These are phyloP conservation scores for Talaromyces atroroseus DNA, from an alignment of 2,329 filamentous ascomycete species.

Conservation along the genomic window DNA sequence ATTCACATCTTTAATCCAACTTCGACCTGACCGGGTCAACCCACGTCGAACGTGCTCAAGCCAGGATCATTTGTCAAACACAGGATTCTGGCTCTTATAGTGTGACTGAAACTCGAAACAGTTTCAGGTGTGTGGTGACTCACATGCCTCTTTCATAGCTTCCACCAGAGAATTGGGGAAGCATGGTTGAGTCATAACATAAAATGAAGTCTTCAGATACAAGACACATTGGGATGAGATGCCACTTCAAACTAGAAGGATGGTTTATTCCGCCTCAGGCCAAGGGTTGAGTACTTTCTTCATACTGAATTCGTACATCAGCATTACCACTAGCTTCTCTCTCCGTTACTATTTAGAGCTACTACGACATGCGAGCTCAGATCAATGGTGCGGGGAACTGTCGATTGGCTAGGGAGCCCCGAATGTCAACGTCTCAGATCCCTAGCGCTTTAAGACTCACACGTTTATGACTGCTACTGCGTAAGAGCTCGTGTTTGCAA, in stretches of 20 bases:
- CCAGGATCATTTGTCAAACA: background rate
- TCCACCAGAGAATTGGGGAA: background rate
- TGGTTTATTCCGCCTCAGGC: background rate
- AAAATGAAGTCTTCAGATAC: background rate
- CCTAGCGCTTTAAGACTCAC: slow-evolving; percentile 12
- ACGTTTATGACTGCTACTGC: background rate
- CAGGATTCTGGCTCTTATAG: background rate
- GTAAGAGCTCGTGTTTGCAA: background rate
- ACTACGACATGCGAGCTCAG: background rate
- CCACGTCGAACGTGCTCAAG: background rate
- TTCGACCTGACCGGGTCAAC: background rate
- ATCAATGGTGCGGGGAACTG: slow-evolving; percentile 4
- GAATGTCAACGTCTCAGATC: background rate
- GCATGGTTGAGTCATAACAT: background rate
- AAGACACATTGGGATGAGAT: background rate
- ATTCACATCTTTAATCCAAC: background rate
- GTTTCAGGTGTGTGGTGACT: background rate
- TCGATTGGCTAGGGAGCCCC: slow-evolving; percentile 5
- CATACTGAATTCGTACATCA: background rate
- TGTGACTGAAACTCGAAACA: background rate
- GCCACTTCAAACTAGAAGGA: background rate
- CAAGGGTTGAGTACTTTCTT: background rate
- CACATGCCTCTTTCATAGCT: background rate
- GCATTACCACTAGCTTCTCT: background rate
- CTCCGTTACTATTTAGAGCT: slow-evolving; percentile 1